phyloP scores from a whole-genome alignment of 2,329 filamentous ascomycete genomes.

The Calonectria honghensis region DNA sequence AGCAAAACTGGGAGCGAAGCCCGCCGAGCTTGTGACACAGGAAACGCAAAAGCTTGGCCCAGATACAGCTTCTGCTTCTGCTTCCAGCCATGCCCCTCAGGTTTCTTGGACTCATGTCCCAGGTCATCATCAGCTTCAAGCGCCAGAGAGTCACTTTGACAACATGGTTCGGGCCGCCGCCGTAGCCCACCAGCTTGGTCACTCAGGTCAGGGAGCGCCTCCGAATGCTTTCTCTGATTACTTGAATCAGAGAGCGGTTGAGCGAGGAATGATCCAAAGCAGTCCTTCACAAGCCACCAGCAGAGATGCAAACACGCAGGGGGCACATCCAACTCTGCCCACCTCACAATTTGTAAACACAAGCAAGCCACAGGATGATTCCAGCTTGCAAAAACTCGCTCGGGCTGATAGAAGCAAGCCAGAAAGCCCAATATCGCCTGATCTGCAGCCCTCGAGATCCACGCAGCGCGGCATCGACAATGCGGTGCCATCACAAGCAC shows the following conservation, averaged over 20 bases:
- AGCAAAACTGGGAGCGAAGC: not conserved
- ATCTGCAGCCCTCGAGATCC: not conserved
- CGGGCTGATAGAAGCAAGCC: not conserved
- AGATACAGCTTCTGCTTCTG: not conserved
- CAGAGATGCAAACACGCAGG: not conserved
- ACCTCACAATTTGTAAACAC: too few species aligned
- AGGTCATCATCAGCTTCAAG: not conserved
- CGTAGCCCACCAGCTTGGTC: not conserved
- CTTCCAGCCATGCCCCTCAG: not conserved
- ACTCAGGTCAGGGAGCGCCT: not conserved
- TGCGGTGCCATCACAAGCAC: not conserved
- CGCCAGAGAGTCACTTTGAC: not conserved
- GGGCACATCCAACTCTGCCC: not conserved
- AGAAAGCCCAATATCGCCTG: not conserved
- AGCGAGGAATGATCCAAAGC: not conserved
- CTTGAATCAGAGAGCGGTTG: not conserved
- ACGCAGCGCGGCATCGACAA: not conserved
- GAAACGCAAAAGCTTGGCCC: too few species aligned
- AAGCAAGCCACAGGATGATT: not conserved
- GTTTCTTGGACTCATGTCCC: not conserved
- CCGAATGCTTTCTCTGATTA: not conserved
- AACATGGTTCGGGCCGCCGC: not conserved
- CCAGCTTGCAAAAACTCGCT: not conserved
- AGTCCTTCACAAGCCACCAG: not conserved
- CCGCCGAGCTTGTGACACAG: not conserved